Evolutionary conservation across 1,139 yeast genomes (phyloP).

Genomic region (Pichia inconspicua): DNA sequence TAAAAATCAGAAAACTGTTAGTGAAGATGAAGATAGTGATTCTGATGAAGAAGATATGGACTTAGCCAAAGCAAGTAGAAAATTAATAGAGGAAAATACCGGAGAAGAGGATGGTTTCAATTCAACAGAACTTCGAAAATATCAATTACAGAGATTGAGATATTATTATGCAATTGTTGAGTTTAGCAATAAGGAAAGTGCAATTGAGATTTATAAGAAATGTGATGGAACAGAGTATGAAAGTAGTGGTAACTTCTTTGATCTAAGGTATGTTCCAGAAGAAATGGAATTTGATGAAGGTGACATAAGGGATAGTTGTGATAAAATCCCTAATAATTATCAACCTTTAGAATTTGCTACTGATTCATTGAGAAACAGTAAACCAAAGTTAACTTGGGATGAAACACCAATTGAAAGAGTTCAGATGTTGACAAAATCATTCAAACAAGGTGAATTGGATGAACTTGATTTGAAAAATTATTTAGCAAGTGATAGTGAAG

Average conservation of each 20-base stretch:
- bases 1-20: constrained; percentile 40
- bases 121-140: constrained; percentile 45
- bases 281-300: constrained; percentile 76
- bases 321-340: constrained; percentile 65
- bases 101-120: constrained; percentile 62
- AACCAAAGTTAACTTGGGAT: constrained; percentile 94
- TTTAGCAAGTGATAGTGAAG: constrained; percentile 81
- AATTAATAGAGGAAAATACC: constrained; percentile 56
- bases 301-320: constrained; percentile 64
- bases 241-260: constrained; percentile 91
- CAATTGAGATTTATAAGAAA: constrained; percentile 68
- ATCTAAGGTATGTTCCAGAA: constrained; percentile 85
- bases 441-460: constrained; percentile 84
- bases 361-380: constrained; percentile 89
- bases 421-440: constrained; percentile 71
- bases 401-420: constrained; percentile 91
- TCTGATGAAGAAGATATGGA: constrained; percentile 37
- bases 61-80: constrained; percentile 49
- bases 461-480: constrained; percentile 97
- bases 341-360: constrained; percentile 84
- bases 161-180: constrained; percentile 90
- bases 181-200: constrained; percentile 70
- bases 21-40: constrained; percentile 32
- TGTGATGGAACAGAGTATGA: constrained; percentile 96
- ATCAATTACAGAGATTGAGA: constrained; percentile 75